These are phyloP conservation scores for Pythium rishiriense DNA, from an alignment of 352 stramenopile genomes.

Conservation along the genomic window DNA sequence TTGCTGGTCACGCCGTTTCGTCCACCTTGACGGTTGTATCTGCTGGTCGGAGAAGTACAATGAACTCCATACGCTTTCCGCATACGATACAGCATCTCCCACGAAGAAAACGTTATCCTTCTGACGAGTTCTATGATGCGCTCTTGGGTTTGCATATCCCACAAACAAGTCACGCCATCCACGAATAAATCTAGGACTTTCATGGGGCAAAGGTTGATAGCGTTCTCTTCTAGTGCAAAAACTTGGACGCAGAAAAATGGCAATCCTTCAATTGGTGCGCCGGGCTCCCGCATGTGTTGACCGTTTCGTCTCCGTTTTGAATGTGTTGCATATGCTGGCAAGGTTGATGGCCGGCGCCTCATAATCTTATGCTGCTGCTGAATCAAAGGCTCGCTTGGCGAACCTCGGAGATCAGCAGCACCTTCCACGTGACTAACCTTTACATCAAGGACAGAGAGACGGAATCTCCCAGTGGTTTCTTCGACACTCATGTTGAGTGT, in stretches of 20 bases:
- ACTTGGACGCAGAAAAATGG: slow-evolving; percentile 45
- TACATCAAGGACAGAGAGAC: slow-evolving; percentile 49
- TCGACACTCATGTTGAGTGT: slow-evolving; percentile 66
- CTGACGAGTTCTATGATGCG: slow-evolving; percentile 64
- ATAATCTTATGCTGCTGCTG: slow-evolving; percentile 12
- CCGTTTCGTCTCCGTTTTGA: neutral
- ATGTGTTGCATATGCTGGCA: neutral
- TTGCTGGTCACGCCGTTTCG: slow-evolving; percentile 60
- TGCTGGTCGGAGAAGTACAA: slow-evolving; percentile 49
- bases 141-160: slow-evolving; percentile 57
- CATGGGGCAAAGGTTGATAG: slow-evolving; percentile 38
- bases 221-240: slow-evolving; percentile 75
- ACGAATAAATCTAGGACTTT: slow-evolving; percentile 73
- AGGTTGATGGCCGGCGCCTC: slow-evolving; percentile 4
- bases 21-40: slow-evolving; percentile 60
- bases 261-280: neutral
- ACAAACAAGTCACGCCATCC: slow-evolving; percentile 44
- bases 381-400: neutral
- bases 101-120: slow-evolving; percentile 63
- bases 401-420: neutral
- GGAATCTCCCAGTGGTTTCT: slow-evolving; percentile 46
- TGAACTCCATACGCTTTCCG: slow-evolving; percentile 53
- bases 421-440: slow-evolving; percentile 37
- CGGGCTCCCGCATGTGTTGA: neutral
- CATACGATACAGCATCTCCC: slow-evolving; percentile 80